Percentiles rank a stretch among this genome's conserved stretches.
phyloP scores from a whole-genome alignment of 163 green algal species.

The Coccomyxa subellipsoidea region DNA sequence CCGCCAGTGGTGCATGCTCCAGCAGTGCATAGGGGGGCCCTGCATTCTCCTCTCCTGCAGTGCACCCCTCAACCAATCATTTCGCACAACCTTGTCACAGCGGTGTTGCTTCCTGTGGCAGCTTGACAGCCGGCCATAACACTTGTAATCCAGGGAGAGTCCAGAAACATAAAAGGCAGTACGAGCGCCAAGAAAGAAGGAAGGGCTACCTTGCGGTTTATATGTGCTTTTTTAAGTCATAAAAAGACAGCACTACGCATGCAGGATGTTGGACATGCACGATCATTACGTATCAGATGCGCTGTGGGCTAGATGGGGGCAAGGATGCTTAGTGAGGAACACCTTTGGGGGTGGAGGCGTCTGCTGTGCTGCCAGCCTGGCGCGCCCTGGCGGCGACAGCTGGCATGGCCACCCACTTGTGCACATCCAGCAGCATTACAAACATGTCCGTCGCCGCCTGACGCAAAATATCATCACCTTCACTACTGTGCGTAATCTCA shows the following conservation, averaged over 20 bases:
- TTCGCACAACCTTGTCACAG: neutral
- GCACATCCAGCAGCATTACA: conserved; percentile 65
- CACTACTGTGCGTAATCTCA: neutral
- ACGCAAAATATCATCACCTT: neutral
- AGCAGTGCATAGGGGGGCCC: conserved; percentile 78
- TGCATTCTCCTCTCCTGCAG: conserved; percentile 8
- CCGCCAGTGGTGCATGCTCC: conserved; percentile 87
- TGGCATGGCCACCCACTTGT: conserved; percentile 86
- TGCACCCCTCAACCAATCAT: neutral
- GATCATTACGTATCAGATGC: neutral
- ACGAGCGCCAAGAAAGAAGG: too few relatives aligned
- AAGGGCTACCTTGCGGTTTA: too few relatives aligned
- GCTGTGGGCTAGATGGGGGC: neutral
- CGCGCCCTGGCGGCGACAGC: conserved; percentile 20
- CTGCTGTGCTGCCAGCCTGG: neutral
- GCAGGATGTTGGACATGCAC: too few relatives aligned
- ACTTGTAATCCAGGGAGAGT: neutral
- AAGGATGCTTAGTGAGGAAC: neutral
- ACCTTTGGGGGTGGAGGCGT: conserved; percentile 7
- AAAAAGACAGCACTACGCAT: too few relatives aligned
- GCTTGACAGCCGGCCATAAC: neutral
- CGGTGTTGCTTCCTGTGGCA: neutral
- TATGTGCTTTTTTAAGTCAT: too few relatives aligned
- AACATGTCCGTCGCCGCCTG: conserved; percentile 66
- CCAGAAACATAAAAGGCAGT: too few relatives aligned